Evolutionary conservation across 805 yeast genomes (phyloP), one percentile per base, ranked within the genome.

Genomic region (Sugiyamaella boreocaroliniensis): DNA sequence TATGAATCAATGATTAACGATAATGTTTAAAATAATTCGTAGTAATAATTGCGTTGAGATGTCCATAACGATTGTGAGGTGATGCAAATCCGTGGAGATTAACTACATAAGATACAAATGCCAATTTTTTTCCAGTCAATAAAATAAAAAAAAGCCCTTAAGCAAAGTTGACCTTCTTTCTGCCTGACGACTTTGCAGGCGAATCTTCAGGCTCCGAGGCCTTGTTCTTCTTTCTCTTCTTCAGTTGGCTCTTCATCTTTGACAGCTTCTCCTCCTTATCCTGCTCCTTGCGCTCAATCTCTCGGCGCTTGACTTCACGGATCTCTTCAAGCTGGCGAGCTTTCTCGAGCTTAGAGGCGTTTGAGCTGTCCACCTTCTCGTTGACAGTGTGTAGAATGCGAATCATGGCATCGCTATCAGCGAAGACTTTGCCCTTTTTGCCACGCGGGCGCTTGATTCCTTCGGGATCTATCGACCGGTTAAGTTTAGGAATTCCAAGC

Each of bases 311-410:
- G 58, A 89, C 73, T 44, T 89, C 96, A 64, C 99, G 78, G 54
- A 92, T 80, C 61, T 87, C 95, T 68, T 92, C 97, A 47, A 93
- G 75, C 68, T 95, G 83, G 64, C 87, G 81, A 0, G 96, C 83
- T 65, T 87, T 88, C 65, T 92, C 99, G 52, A 93, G 74, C 69
- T 89, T 93, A 60, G 96, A 85, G 64, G 90, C 96, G 61, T 85
- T 83, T 8, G 81, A 78, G 43, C 79, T 77, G 56, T 92, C 97
- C 58, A 82, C 76, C 55, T 83, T 80, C 64, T 89, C 95, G 61
- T 89, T 89, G 51, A 93, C 89, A 32, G 85, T 80, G 58, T 82
- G 84, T 49, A 90, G 81, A 55, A 92, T 75, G 68, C 95, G 76
- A 58, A 78, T 79, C 71, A 89, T 68, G 64, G 89, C 88, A 60